Conservation (phyloP, 306 rosid genomes). For the Fragaria nilgerrensis region DNA sequence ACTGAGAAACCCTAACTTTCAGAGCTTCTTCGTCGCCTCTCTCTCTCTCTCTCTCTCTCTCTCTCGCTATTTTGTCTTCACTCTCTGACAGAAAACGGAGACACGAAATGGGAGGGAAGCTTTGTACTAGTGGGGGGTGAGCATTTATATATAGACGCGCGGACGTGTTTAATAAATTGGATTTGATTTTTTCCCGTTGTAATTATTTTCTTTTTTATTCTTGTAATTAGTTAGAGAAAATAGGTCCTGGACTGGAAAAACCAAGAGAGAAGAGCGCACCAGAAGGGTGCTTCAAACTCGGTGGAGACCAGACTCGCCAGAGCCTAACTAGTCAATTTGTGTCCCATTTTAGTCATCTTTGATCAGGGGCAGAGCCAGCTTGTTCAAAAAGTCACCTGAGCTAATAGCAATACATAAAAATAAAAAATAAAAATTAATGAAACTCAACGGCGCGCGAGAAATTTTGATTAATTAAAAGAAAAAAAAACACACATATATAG, state of each 20-base stretch:
- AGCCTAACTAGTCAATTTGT: not conserved
- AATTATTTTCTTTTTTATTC: not conserved
- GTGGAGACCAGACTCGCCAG: not conserved
- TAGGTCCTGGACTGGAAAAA: not conserved
- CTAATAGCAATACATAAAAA: too few species aligned
- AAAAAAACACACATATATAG: too few species aligned
- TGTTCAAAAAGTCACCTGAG: too few species aligned
- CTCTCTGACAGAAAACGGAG: not conserved
- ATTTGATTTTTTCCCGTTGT: not conserved
- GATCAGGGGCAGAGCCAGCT: too few species aligned
- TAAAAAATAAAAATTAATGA: too few species aligned
- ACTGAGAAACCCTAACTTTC: not conserved
- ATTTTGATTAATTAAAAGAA: too few species aligned
- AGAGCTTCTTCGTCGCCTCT: not conserved
- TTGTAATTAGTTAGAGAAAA: not conserved
- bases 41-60: not conserved
- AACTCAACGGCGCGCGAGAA: too few species aligned
- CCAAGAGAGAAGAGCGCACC: not conserved
- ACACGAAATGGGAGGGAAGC: constrained; percentile 2
- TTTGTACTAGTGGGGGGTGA: not conserved
- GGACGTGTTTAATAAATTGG: not conserved
- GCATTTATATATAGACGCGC: not conserved
- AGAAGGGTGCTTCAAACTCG: not conserved
- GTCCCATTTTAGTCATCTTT: not conserved
- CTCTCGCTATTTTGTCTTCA: not conserved